These are phyloP conservation scores for Raffaelea ambrosiae DNA, from an alignment of 2,329 filamentous ascomycete species.

Conservation along the genomic window DNA sequence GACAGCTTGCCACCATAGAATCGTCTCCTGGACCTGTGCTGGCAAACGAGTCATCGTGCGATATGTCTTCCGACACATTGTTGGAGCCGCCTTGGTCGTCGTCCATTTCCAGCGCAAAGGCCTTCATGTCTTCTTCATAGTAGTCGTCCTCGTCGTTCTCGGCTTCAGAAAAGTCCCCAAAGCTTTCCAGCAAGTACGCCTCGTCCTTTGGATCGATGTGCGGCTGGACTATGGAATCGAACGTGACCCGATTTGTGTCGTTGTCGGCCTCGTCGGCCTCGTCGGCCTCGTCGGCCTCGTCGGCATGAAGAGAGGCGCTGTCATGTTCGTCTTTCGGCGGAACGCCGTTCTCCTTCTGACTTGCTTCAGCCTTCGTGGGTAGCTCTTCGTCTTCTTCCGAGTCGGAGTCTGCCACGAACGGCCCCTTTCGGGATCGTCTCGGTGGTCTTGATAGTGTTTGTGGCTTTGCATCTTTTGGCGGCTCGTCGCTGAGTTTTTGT, in stretches of 20 bases:
- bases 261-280: too few species aligned
- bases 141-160: conserved; percentile 41
- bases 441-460: neutral
- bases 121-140: conserved; percentile 2
- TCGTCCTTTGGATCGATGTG: neutral
- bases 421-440: conserved; percentile 30
- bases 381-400: conserved; percentile 1
- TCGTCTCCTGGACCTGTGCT: conserved; percentile 15
- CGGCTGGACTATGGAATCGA: neutral
- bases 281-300: too few species aligned
- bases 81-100: too few species aligned
- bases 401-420: conserved; percentile 53
- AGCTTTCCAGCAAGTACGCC: conserved; percentile 7
- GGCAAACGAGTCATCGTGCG: too few species aligned
- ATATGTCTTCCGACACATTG: too few species aligned
- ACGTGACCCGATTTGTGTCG: too few species aligned
- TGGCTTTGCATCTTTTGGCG: neutral
- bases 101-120: too few species aligned
- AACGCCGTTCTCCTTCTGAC: neutral
- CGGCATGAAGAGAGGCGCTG: too few species aligned
- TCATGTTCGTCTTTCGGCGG: neutral
- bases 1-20: conserved; percentile 47
- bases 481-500: neutral
- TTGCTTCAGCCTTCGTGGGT: neutral
- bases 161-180: conserved; percentile 19